A percentile compares a stretch with the other conserved stretches of the same genome.
Conservation (phyloP, 78 protist genomes). For the Monocercomonoides exilis region DNA sequence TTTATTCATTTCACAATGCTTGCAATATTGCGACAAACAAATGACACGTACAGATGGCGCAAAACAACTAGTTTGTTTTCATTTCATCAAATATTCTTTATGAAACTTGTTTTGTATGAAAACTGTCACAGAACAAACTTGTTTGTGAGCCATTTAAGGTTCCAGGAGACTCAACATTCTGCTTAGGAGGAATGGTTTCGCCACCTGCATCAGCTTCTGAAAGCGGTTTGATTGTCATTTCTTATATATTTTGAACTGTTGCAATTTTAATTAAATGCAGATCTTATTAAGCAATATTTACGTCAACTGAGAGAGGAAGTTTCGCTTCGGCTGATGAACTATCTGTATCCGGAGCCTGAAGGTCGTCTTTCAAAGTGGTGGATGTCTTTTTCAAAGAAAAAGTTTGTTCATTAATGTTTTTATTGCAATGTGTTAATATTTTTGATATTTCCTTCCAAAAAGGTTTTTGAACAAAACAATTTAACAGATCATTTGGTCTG, state of each 20-base stretch:
- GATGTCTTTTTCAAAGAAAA: conserved; percentile 10
- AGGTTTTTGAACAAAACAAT: not conserved
- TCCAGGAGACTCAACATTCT: conserved; percentile 73
- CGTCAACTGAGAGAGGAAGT: conserved; percentile 70
- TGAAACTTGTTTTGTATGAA: not conserved
- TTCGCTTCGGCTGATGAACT: conserved; percentile 45
- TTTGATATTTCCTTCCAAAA: not conserved
- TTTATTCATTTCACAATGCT: conserved; percentile 63
- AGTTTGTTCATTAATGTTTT: not conserved
- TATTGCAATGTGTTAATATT: not conserved
- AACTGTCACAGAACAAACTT: conserved; percentile 24
- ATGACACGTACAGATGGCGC: conserved; percentile 38
- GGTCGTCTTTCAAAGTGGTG: conserved; percentile 54
- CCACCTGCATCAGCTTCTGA: conserved; percentile 43
- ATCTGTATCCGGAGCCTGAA: conserved; percentile 34
- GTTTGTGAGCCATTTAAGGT: conserved; percentile 57
- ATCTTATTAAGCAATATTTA: conserved; percentile 33
- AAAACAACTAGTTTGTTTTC: conserved; percentile 34
- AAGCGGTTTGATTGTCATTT: conserved; percentile 18
- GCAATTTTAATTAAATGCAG: not conserved
- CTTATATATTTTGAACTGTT: not conserved
- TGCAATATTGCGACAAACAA: conserved; percentile 19
- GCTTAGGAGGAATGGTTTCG: conserved; percentile 51
- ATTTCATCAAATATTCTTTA: not conserved
- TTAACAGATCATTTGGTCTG: not conserved